A percentile compares a stretch with the other conserved stretches of the same genome.
Evolutionary conservation across 2,329 filamentous ascomycete genomes (phyloP).

Genomic region (Pseudopyricularia cyperi): DNA sequence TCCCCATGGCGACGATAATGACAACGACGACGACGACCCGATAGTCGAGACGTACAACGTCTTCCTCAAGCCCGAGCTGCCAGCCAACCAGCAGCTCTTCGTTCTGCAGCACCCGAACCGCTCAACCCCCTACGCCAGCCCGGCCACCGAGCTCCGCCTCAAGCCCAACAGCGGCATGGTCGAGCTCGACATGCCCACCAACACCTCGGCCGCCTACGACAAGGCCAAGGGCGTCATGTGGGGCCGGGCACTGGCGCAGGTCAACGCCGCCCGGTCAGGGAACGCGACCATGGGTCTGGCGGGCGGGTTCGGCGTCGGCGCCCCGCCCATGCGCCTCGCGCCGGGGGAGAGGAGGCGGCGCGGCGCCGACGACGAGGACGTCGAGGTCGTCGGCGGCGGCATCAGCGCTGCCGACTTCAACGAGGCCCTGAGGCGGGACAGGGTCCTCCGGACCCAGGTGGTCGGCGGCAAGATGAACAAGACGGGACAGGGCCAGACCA

Average conservation of each 20-base stretch:
- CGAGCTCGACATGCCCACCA: conserved; percentile 82
- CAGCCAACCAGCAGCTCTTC: conserved; percentile 52
- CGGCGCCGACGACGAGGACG: background rate
- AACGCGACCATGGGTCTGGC: conserved; percentile 54
- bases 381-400: conserved; percentile 22
- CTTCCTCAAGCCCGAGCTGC: conserved; percentile 65
- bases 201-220: conserved; percentile 65
- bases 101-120: conserved; percentile 86
- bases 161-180: conserved; percentile 75
- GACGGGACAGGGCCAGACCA: conserved; percentile 53
- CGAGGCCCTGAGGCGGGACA: conserved; percentile 54
- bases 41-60: conserved; percentile 68
- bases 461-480: conserved; percentile 61
- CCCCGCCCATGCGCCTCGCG: conserved; percentile 18
- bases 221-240: conserved; percentile 69
- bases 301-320: conserved; percentile 57
- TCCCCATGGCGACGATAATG: background rate
- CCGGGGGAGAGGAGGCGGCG: conserved; percentile 2
- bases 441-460: conserved; percentile 68
- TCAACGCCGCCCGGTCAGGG: conserved; percentile 42
- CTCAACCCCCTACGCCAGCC: conserved; percentile 37
- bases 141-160: conserved; percentile 55
- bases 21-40: conserved; percentile 43
- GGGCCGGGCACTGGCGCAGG: conserved; percentile 61
- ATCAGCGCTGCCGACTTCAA: conserved; percentile 46